Base-by-base conservation (phyloP, 345 rosid species). In the Trapa incisa region DNA sequence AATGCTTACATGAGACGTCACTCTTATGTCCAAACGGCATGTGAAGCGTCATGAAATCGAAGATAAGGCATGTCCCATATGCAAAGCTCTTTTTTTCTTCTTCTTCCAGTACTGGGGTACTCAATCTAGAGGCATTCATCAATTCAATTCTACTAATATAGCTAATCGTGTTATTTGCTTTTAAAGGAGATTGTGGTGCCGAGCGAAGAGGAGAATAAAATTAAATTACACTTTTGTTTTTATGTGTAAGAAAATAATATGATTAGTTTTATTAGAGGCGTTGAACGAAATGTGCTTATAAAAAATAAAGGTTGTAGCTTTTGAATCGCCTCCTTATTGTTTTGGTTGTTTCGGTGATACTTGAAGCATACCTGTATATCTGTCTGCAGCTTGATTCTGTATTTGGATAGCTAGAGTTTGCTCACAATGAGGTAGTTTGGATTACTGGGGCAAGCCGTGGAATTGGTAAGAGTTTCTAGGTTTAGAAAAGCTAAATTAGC, bases 401-500 rank as follows among this genome's bases (percentile, higher is more conserved):
- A 37, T 33, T 58, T 5, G 38, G 8, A 29, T 58, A 39, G 35
- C 67, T 66, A 37, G 37, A 3, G 58, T 75, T 62, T 68, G 66
- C 35, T 76, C 2, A 63, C 35, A 17, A 36, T 64, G 29, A 87
- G 98, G 96, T 93, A 33, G 77, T 90, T 35, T 93, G 98, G 98
- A 87, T 93, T 61, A 93, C 98, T 61, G 97, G 98, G 14, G 96
- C 97, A 39, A 90, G 98, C 74, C 91, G 98, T 37, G 98, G 98
- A 65, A 93, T 93, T 37, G 98, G 98, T 89, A 81, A 38, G 76
- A 11, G 50, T 58, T 58, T 38, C 37, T 58, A 11, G 32, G 38
- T 38, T 58, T 32, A 17, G 35, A 45, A 61, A 37, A 12, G 13
- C 13, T n/a, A 42, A 43, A 22, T 47, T 41, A 47, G 13, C n/a